Conservation (phyloP, 2,329 filamentous ascomycete species). For the Massarina eburnea region DNA sequence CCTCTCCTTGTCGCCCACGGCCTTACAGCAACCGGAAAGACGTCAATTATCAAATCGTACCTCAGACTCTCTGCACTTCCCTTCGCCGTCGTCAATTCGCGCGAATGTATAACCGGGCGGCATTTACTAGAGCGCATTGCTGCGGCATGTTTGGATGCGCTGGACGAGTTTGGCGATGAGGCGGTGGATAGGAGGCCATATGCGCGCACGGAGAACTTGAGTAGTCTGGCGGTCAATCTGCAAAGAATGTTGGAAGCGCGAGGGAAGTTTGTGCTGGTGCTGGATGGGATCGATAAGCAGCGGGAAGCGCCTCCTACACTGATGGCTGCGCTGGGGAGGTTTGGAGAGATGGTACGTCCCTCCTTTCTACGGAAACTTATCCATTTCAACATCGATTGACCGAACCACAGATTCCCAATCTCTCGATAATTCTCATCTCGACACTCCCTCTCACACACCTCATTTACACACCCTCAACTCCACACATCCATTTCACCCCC, state of each 20-base stretch:
- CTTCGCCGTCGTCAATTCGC: constrained; percentile 66
- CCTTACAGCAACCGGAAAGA: constrained; percentile 85
- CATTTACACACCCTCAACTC: constrained; percentile 69
- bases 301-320: constrained; percentile 78
- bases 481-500: constrained; percentile 79
- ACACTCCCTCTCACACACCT: constrained; percentile 69
- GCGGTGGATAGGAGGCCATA: constrained; percentile 48
- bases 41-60: constrained; percentile 65
- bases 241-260: constrained; percentile 60
- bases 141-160: constrained; percentile 49
- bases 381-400: neutral
- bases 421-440: constrained; percentile 77
- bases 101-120: constrained; percentile 75
- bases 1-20: constrained; percentile 80
- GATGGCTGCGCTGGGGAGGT: constrained; percentile 74
- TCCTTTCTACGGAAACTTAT: neutral
- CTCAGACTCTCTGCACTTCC: constrained; percentile 55
- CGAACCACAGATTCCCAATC: constrained; percentile 66
- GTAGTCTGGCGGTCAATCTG: constrained; percentile 73
- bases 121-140: constrained; percentile 76
- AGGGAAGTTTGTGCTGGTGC: constrained; percentile 74
- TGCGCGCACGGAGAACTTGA: constrained; percentile 76
- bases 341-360: constrained; percentile 73
- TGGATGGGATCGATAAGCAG: constrained; percentile 86
- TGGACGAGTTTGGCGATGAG: constrained; percentile 45